phyloP scores from a whole-genome alignment of 75 land plant species.

The Pinus albicaulis region DNA sequence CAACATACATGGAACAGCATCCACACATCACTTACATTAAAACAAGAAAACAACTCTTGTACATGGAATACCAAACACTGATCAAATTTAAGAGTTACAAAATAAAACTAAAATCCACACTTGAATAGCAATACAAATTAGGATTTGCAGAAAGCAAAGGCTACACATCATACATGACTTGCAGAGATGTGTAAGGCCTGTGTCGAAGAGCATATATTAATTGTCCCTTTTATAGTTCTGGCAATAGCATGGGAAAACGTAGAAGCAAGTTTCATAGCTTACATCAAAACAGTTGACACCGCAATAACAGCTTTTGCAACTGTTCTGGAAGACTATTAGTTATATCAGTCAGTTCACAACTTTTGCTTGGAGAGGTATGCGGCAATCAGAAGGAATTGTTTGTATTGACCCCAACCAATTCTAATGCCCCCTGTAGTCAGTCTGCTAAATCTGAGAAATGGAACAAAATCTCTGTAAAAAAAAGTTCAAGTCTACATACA shows the following conservation, averaged over 20 bases:
- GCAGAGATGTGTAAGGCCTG: neutral
- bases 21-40: conserved; percentile 7
- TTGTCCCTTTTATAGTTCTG: neutral
- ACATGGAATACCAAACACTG: neutral
- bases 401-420: neutral
- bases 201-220: conserved; percentile 5
- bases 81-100: conserved; percentile 6
- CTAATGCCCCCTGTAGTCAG: neutral
- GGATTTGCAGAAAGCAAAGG: conserved; percentile 1
- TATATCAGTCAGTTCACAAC: conserved; percentile 11
- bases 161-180: conserved; percentile 12
- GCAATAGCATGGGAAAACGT: conserved; percentile 1
- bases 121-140: conserved; percentile 1
- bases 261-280: conserved; percentile 4
- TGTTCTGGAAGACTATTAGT: conserved; percentile 6
- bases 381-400: conserved; percentile 5
- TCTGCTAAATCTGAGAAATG: neutral
- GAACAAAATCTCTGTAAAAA: conserved; percentile 12
- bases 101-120: neutral
- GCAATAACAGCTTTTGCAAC: neutral
- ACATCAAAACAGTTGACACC: conserved; percentile 1
- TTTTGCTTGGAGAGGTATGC: conserved; percentile 9
- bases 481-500: neutral
- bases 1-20: neutral
- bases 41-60: conserved; percentile 8